Evolutionary conservation across 768 basidiomycete genomes (phyloP).

Genomic region (Boletus rubescentipes): DNA sequence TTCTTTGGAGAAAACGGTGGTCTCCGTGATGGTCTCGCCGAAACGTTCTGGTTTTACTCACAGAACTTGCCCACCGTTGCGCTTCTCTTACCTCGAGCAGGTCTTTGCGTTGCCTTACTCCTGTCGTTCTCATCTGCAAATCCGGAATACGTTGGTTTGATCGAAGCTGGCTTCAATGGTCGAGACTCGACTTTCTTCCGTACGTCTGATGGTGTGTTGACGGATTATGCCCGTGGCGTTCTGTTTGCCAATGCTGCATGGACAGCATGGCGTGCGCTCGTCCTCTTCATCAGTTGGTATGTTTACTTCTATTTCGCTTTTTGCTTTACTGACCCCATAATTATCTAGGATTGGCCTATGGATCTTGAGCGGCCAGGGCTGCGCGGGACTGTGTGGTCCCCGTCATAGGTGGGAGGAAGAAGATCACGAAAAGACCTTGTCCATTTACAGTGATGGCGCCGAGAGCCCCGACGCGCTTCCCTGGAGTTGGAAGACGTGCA

Average conservation of each 20-base stretch:
- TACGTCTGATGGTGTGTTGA: slow-evolving; percentile 60
- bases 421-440: slow-evolving; percentile 58
- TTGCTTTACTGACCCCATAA: neutral
- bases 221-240: slow-evolving; percentile 74
- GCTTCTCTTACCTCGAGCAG: slow-evolving; percentile 82
- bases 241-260: slow-evolving; percentile 79
- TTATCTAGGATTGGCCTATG: slow-evolving; percentile 68
- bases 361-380: slow-evolving; percentile 72
- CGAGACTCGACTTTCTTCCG: slow-evolving; percentile 80
- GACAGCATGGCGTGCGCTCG: slow-evolving; percentile 71
- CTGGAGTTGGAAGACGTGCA: slow-evolving; percentile 79
- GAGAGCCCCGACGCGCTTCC: slow-evolving; percentile 52
- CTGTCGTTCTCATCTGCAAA: slow-evolving; percentile 57
- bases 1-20: slow-evolving; percentile 53
- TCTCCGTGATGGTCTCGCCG: slow-evolving; percentile 64
- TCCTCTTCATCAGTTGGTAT: slow-evolving; percentile 71
- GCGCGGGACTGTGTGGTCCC: slow-evolving; percentile 83
- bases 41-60: slow-evolving; percentile 79
- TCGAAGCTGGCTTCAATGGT: slow-evolving; percentile 44
- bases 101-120: slow-evolving; percentile 69
- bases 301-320: neutral
- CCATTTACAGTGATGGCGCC: slow-evolving; percentile 46
- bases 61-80: slow-evolving; percentile 83
- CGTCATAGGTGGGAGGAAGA: slow-evolving; percentile 85
- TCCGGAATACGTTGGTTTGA: slow-evolving; percentile 45